These are phyloP conservation scores for Phialophora chinensis DNA, from an alignment of 2,329 filamentous ascomycete species.

Conservation along the genomic window DNA sequence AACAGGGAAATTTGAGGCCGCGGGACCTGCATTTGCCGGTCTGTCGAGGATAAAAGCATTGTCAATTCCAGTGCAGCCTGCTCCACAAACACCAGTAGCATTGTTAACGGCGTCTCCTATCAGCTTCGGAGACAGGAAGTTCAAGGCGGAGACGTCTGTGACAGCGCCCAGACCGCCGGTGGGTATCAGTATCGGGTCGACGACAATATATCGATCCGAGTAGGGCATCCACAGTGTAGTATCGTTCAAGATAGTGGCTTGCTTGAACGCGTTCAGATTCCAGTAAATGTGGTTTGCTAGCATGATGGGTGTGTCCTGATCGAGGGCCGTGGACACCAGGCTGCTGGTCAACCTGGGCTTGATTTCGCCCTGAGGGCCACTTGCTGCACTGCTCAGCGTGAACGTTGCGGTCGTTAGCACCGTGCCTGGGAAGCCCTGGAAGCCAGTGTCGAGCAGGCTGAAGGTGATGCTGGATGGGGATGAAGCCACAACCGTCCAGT, in stretches of 20 bases:
- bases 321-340: constrained; percentile 53
- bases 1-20: constrained; percentile 49
- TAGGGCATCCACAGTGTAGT: constrained; percentile 55
- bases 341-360: constrained; percentile 52
- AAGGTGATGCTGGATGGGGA: constrained; percentile 54
- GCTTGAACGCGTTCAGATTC: constrained; percentile 58
- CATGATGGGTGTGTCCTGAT: constrained; percentile 57
- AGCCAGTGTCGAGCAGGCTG: constrained; percentile 51
- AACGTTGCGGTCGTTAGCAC: constrained; percentile 55
- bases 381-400: constrained; percentile 48
- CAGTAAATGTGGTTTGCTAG: constrained; percentile 59
- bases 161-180: constrained; percentile 77
- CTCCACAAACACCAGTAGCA: constrained; percentile 76
- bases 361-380: constrained; percentile 47
- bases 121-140: constrained; percentile 79
- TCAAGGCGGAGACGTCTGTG: constrained; percentile 67
- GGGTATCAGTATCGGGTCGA: constrained; percentile 71
- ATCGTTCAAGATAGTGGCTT: constrained; percentile 49
- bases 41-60: constrained; percentile 58
- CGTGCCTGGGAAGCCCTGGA: constrained; percentile 55
- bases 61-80: constrained; percentile 84
- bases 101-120: constrained; percentile 72
- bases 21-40: constrained; percentile 41
- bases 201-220: constrained; percentile 52
- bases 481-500: constrained; percentile 56